Evolutionary conservation across 75 land plant species (phyloP).

Genomic region (Picea glauca): DNA sequence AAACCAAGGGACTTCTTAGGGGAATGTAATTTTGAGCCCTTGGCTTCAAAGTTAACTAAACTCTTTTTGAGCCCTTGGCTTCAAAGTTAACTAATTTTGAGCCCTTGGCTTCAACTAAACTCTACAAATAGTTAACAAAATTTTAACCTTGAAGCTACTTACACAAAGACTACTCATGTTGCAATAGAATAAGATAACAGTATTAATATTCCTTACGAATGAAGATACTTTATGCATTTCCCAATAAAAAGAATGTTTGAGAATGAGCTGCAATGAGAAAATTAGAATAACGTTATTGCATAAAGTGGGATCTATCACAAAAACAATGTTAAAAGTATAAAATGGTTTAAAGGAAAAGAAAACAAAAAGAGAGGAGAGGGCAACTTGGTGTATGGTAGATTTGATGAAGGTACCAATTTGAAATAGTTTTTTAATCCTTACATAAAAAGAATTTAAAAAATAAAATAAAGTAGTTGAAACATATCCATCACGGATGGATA

Average conservation of each 20-base stretch:
- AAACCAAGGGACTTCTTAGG: neutral
- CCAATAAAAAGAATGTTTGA: neutral
- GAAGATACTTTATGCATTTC: neutral
- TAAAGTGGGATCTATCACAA: neutral
- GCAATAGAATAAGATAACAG: neutral
- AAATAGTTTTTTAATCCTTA: neutral
- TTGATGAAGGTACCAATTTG: neutral
- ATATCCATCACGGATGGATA: neutral
- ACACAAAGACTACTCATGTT: neutral
- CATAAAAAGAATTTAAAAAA: neutral
- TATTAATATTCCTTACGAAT: neutral
- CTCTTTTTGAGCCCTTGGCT: too few species aligned
- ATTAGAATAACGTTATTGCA: neutral
- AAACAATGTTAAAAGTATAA: neutral
- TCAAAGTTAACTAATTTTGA: too few species aligned
- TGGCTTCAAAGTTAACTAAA: neutral
- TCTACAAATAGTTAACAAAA: neutral
- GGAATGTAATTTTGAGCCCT: neutral
- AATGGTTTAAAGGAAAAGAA: neutral
- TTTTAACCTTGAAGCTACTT: neutral
- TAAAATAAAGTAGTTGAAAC: neutral
- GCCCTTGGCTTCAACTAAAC: too few species aligned
- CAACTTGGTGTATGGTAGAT: neutral
- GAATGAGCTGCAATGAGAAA: neutral
- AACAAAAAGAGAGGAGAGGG: neutral